phyloP scores from a whole-genome alignment of 495 filamentous ascomycete species.

The Penicillium diatomitis region DNA sequence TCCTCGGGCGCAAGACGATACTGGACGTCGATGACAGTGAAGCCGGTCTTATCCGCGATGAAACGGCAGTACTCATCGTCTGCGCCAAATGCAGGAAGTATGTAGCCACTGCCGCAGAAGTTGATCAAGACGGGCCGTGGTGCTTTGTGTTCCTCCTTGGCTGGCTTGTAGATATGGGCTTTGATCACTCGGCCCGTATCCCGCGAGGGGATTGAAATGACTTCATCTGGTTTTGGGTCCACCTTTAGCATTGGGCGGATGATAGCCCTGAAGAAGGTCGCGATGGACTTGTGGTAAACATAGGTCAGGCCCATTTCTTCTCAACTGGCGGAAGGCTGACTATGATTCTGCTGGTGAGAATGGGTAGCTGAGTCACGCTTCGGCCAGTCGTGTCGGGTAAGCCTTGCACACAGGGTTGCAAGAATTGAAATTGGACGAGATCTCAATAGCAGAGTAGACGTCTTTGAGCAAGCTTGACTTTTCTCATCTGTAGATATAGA shows the following conservation, averaged over 20 bases:
- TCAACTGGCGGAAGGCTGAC: not conserved
- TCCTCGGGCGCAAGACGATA: conserved; percentile 74
- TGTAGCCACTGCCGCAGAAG: conserved; percentile 34
- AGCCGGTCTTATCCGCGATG: conserved; percentile 25
- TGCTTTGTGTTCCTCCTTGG: not conserved
- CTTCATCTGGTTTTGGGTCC: conserved; percentile 24
- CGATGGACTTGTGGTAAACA: conserved; percentile 9
- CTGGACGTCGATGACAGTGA: conserved; percentile 45
- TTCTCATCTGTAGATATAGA: too few species aligned
- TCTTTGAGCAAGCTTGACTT: too few species aligned
- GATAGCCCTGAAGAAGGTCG: conserved; percentile 11
- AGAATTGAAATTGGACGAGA: too few species aligned
- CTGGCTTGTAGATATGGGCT: conserved; percentile 34
- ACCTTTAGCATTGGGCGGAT: conserved; percentile 13
- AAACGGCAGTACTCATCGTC: conserved; percentile 34
- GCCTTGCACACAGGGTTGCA: too few species aligned
- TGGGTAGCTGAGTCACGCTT: too few species aligned
- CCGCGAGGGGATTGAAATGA: conserved; percentile 28
- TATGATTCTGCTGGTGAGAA: too few species aligned
- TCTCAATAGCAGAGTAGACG: too few species aligned
- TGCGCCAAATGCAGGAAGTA: conserved; percentile 29
- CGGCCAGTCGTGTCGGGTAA: too few species aligned
- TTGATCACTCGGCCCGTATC: conserved; percentile 33
- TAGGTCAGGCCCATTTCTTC: conserved; percentile 9
- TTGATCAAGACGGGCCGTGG: conserved; percentile 35